Evolutionary conservation across 345 rosid genomes (phyloP).

Genomic region (Citrus trifoliata): DNA sequence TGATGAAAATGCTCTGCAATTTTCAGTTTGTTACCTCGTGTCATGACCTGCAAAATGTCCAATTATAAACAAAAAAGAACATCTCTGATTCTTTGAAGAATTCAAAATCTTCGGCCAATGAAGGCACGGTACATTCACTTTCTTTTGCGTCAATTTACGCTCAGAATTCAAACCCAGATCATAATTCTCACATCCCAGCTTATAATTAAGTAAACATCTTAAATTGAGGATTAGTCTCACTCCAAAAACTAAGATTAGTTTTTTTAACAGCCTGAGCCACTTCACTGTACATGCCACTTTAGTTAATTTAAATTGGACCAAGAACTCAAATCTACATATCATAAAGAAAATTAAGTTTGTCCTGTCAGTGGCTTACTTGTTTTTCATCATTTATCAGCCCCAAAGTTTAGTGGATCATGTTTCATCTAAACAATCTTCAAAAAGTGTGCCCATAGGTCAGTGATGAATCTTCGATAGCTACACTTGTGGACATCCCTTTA

Average conservation of each 20-base stretch:
- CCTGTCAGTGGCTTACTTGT: neutral
- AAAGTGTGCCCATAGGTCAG: neutral
- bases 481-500: constrained; percentile 17
- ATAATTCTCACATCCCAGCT: neutral
- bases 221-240: neutral
- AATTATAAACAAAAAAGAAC: neutral
- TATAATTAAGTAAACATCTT: neutral
- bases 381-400: neutral
- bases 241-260: neutral
- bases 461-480: neutral
- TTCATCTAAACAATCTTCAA: neutral
- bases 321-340: neutral
- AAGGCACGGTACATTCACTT: neutral
- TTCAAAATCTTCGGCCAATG: neutral
- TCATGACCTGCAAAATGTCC: neutral
- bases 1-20: neutral
- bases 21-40: neutral
- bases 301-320: neutral
- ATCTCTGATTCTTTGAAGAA: neutral
- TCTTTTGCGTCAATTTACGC: neutral
- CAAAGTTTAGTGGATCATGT: neutral
- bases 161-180: neutral
- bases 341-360: neutral
- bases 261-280: neutral
- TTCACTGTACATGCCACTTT: neutral